A percentile compares a stretch with the other conserved stretches of the same genome.
Evolutionary conservation across 192 early-diverging fungal species (phyloP).

Genomic region (Oehlia diaphana): DNA sequence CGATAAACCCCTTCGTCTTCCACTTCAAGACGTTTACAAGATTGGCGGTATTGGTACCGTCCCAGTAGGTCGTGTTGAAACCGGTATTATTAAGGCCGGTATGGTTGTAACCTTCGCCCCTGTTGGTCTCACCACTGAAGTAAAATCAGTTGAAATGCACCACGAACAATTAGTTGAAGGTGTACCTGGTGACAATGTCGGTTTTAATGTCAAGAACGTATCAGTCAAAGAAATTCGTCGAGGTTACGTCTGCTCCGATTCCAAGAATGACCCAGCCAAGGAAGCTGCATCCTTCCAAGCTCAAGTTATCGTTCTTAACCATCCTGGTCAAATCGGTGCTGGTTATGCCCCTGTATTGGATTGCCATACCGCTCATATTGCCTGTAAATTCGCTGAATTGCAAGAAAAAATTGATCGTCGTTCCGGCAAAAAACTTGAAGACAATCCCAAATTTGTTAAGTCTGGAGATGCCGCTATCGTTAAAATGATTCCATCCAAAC

Average conservation of each 20-base stretch:
- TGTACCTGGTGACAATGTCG: conserved; percentile 96
- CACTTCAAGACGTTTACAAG: conserved; percentile 98
- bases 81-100: conserved; percentile 92
- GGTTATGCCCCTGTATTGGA: conserved; percentile 95
- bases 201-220: conserved; percentile 99
- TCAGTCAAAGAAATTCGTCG: conserved; percentile 97
- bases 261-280: conserved; percentile 97
- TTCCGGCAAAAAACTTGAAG: conserved; percentile 91
- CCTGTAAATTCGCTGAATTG: conserved; percentile 93
- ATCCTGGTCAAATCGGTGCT: conserved; percentile 92
- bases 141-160: conserved; percentile 99
- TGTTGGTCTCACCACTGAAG: conserved; percentile 84
- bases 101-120: conserved; percentile 90
- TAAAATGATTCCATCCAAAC: conserved; percentile 94
- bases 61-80: conserved; percentile 96
- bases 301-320: conserved; percentile 96
- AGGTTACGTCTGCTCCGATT: conserved; percentile 94
- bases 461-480: conserved; percentile 94
- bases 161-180: conserved; percentile 89
- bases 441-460: conserved; percentile 94
- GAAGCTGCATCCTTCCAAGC: conserved; percentile 87
- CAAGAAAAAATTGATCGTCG: conserved; percentile 94
- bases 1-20: conserved; percentile 96
- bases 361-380: conserved; percentile 96
- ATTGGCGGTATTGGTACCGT: conserved; percentile 97